A percentile compares a stretch with the other conserved stretches of the same genome.
Conservation (phyloP, 176 grass and related monocot species). For the Carex kokanica region DNA sequence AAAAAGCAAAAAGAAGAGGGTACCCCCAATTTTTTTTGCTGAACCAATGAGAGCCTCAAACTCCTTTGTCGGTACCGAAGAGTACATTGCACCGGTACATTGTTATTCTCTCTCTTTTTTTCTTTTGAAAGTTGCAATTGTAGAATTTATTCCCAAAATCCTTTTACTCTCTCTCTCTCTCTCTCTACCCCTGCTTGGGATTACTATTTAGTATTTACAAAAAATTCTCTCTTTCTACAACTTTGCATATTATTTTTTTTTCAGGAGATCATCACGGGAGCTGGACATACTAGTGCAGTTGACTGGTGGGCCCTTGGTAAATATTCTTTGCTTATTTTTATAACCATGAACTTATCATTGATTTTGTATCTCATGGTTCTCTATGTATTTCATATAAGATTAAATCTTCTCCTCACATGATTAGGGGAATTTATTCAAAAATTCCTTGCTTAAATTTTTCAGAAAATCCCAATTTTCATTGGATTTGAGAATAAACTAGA, state of each 20-base stretch:
- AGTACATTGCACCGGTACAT: constrained; percentile 95
- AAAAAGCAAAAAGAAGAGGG: constrained; percentile 41
- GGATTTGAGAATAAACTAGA: neutral
- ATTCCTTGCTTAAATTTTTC: neutral
- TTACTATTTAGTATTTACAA: too few relatives aligned
- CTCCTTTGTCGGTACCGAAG: constrained; percentile 96
- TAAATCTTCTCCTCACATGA: neutral
- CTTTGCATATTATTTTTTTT: constrained; percentile 17
- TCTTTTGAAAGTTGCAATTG: neutral
- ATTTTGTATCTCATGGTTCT: neutral
- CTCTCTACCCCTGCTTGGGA: neutral
- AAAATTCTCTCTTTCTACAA: neutral
- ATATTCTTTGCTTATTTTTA: constrained; percentile 7
- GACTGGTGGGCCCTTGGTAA: constrained; percentile 96
- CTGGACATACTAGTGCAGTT: constrained; percentile 85
- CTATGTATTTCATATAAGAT: neutral
- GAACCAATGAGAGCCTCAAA: constrained; percentile 96
- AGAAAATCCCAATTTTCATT: neutral
- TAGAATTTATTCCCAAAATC: neutral
- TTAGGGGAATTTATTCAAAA: neutral
- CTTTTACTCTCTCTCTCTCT: neutral
- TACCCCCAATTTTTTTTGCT: constrained; percentile 67
- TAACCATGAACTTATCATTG: neutral
- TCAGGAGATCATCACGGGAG: constrained; percentile 86
- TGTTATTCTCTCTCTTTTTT: neutral